Evolutionary conservation across 2,329 filamentous ascomycete species (phyloP), one percentile per base, ranked within the genome.

Genomic region (Fusarium mundagurra): DNA sequence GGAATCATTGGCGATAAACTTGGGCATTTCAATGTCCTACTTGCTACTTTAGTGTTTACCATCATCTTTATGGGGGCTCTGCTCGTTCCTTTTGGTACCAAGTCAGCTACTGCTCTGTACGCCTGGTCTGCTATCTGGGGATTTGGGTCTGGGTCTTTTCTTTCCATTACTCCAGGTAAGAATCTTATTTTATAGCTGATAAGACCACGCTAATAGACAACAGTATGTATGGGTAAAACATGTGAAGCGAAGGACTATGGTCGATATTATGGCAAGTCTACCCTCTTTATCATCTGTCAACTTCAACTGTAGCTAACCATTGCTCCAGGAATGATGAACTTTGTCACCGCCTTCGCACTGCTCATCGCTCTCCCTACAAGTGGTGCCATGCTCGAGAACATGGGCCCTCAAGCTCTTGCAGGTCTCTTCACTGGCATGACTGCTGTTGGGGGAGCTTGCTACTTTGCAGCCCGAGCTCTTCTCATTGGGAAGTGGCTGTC

Each of bases 211-310:
- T 77, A 13, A 80, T 18, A 6, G 5, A 2, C 0, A 9, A 3
- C 80, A 50, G 86, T 86, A 1, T 87, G 86, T 61, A 80, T 86
- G 29, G 85, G 85, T 1, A 84, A 86, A 54, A 81, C 86, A 1
- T 87, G 85, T 63, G 80, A 83, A 9, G 82, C 85, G 0, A 83
- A 86, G 65, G 83, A 87, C 24, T 87, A 86, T 66, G 85, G 85
- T 6, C 77, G 84, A 41, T 87, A 84, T 38, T 85, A 79, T 18
- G 80, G 79, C 75, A 58, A 48, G 70, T 12, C 18, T 60, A 36
- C 22, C 14, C 13, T 11, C 8, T 16, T 16, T 22, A 8, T 22
- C 45, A 10, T 22, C 45, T 10, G 8, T n/a, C 29, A 16, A 29
- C 29, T 11, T 41, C 34, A 33, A n/a, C 24, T 11, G 9, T 8